phyloP scores from a whole-genome alignment of 768 basidiomycete species.

The Aureoboletus auriporus region DNA sequence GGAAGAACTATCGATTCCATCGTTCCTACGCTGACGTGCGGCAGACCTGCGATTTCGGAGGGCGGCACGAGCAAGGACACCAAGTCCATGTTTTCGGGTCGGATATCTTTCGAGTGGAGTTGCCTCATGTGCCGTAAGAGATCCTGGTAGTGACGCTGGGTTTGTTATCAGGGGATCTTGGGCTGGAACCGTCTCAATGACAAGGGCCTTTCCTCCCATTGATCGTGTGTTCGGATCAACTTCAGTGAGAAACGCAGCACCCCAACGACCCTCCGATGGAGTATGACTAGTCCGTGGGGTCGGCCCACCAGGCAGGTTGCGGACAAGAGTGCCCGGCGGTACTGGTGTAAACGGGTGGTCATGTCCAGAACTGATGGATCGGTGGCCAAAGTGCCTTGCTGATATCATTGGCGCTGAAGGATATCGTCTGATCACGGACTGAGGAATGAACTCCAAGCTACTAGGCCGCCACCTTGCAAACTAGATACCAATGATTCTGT shows the following conservation, averaged over 20 bases:
- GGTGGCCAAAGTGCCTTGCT: background rate
- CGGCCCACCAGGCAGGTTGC: constrained; percentile 3
- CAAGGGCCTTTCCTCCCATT: background rate
- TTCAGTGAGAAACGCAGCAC: constrained; percentile 1
- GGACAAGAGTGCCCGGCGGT: background rate
- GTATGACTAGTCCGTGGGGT: constrained; percentile 2
- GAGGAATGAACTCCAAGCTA: constrained; percentile 22
- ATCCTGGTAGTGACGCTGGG: background rate
- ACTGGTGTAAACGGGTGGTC: background rate
- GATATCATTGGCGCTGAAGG: constrained; percentile 8
- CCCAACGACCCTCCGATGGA: background rate
- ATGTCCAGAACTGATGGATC: background rate
- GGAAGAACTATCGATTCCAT: constrained; percentile 2
- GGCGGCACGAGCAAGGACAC: constrained; percentile 19
- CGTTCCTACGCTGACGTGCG: background rate
- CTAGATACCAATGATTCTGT: constrained; percentile 1
- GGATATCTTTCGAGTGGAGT: background rate
- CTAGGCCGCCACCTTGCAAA: constrained; percentile 12
- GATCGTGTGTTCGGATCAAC: background rate
- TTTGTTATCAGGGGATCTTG: background rate
- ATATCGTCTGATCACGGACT: constrained; percentile 23
- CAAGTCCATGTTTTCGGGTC: constrained; percentile 5
- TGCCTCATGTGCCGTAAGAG: background rate
- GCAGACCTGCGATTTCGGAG: constrained; percentile 16
- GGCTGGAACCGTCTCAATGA: background rate